A percentile compares a stretch with the other conserved stretches of the same genome.
Conservation (phyloP, 1,139 yeast genomes). For the Kazachstania sp. region DNA sequence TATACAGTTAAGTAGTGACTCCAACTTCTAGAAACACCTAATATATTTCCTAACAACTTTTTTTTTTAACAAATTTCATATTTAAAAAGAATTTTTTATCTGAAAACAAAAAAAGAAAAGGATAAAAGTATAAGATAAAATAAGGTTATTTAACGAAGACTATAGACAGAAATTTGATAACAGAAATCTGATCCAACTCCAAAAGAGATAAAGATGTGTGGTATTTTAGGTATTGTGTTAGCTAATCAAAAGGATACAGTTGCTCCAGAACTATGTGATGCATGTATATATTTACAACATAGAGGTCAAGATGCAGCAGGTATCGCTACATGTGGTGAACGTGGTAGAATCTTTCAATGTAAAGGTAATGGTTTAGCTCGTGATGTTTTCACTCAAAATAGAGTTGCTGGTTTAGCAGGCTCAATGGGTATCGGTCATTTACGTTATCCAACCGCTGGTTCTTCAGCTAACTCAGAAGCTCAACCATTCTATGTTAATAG, state of each 20-base stretch:
- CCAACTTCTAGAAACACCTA: no score
- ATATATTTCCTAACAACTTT: no score
- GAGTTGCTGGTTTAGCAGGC: constrained; percentile 77
- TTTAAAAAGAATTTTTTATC: no score
- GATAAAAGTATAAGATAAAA: no score
- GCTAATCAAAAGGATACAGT: constrained; percentile 68
- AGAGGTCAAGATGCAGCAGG: constrained; percentile 99
- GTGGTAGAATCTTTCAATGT: constrained; percentile 92
- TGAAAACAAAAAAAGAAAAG: no score
- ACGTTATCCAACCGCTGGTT: constrained; percentile 98
- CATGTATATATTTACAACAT: constrained; percentile 88
- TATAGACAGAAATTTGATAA: no score
- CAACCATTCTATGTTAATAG: constrained; percentile 98
- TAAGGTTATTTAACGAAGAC: no score
- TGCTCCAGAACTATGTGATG: constrained; percentile 87
- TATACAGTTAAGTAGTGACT: no score
- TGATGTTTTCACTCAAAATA: constrained; percentile 81
- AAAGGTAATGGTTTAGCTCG: constrained; percentile 99
- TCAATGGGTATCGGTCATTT: constrained; percentile 93
- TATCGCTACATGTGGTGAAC: constrained; percentile 87
- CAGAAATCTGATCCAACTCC: background rate
- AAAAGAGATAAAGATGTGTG: constrained; percentile 60
- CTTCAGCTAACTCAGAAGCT: constrained; percentile 92
- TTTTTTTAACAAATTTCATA: no score
- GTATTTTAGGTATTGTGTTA: constrained; percentile 78